Evolutionary conservation across 805 yeast species (phyloP), one percentile per base, ranked within the genome.

Genomic region (Starmerella stigmatis): DNA sequence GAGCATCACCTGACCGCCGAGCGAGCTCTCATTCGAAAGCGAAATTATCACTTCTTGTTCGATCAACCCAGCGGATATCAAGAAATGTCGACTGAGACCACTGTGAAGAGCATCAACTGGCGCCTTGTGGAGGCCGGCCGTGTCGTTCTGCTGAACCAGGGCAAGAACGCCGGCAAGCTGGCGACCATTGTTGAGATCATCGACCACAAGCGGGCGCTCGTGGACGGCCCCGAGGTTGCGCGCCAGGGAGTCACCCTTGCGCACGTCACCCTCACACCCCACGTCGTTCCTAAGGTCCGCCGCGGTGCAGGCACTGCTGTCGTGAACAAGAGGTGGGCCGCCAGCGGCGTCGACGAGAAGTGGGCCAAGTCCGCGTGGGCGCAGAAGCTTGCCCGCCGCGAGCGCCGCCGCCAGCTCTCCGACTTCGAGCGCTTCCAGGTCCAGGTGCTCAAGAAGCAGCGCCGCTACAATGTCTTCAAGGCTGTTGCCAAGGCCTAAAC

Each of bases 371-470:
- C 97, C 57, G 69, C 95, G 46, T 86, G 96, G 96, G 96, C 98
- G 67, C 84, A 89, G 83, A 88, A 86, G 78, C 81, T 92, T 65
- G 96, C 94, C 68, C 81, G 84, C 73, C 86, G 85, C 73, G 80
- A 82, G 72, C 85, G 80, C 73, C 85, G 98, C 79, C 72, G 94
- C 64, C 75, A 80, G 67, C 82, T 94, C 71, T 68, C 89, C 62
- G 99, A 92, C 74, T 92, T 92, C 65, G 96, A 92, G 78, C 88
- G 99, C 81, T 92, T 92, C 96, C 96, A 89, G 79, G 98, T 89
- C 63, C 69, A 83, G 71, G 94, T 86, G 63, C 79, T 86, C 71
- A 92, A 83, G 83, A 92, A 89, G 81, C 96, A 94, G 79, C 86
- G 85, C 75, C 83, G 86, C 75, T 81, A 71, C 70, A 84, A 86